phyloP scores from a whole-genome alignment of 768 basidiomycete genomes.

The Suillus lakei region DNA sequence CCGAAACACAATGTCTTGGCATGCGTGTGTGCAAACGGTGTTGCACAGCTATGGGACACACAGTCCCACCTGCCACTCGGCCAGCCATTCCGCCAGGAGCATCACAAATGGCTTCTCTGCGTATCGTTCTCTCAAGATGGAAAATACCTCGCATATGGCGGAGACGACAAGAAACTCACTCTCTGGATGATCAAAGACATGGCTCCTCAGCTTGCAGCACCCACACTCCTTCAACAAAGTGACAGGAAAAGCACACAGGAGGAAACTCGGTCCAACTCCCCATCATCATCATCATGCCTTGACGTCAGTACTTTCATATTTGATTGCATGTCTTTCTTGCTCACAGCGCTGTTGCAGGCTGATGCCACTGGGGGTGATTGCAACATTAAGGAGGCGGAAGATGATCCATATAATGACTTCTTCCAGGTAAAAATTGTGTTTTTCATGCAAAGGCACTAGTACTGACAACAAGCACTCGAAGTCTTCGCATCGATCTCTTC shows the following conservation, averaged over 20 bases:
- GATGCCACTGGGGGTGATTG: neutral
- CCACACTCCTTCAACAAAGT: no score
- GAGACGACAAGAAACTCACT: no score
- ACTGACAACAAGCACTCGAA: neutral
- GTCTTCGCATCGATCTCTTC: neutral
- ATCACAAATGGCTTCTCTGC: no score
- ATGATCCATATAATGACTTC: no score
- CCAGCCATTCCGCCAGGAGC: neutral
- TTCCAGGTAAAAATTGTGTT: no score
- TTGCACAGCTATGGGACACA: neutral
- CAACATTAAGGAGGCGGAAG: neutral
- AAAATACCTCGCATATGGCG: no score
- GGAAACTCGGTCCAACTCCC: neutral
- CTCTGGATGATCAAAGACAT: no score
- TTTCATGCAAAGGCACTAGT: no score
- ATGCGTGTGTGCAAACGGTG: neutral
- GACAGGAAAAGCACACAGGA: no score
- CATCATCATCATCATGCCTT: neutral
- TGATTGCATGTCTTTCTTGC: neutral
- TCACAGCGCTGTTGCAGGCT: neutral
- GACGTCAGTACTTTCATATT: neutral
- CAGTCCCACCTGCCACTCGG: neutral
- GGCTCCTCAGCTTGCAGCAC: no score
- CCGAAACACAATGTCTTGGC: neutral
- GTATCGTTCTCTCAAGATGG: no score